Conservation (phyloP, 129 eudicot genomes). For the Helichrysum umbraculigerum region DNA sequence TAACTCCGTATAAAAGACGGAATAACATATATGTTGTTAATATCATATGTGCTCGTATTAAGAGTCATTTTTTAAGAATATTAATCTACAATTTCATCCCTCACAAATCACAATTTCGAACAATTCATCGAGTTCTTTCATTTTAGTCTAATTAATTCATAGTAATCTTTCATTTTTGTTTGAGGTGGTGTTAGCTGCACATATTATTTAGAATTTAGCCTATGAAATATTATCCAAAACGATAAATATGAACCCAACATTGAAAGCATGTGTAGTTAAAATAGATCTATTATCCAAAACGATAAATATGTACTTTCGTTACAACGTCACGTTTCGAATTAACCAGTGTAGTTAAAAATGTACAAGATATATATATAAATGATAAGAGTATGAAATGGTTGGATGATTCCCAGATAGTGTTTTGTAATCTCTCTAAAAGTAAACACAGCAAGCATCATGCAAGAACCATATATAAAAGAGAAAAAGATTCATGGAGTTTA, state of each 20-base stretch:
- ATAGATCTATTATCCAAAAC: background rate
- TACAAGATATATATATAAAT: conserved; percentile 1
- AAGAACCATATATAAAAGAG: conserved; percentile 22
- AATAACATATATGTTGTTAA: background rate
- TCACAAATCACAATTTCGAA: too few species aligned
- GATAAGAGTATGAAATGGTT: conserved; percentile 12
- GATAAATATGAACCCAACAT: background rate
- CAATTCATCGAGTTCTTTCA: background rate
- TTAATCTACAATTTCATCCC: too few species aligned
- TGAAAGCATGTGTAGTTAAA: too few species aligned
- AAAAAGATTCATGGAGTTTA: conserved; percentile 33
- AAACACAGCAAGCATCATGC: conserved; percentile 34
- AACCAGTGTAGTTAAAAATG: background rate
- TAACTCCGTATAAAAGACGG: background rate
- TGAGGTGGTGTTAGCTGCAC: background rate
- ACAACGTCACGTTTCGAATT: background rate
- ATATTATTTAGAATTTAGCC: too few species aligned
- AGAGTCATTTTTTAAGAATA: too few species aligned
- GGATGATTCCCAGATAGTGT: conserved; percentile 21
- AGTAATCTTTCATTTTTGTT: background rate
- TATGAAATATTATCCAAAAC: background rate
- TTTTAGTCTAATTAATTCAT: background rate
- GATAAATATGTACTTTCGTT: background rate
- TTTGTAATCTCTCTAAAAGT: conserved; percentile 22
- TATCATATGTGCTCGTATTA: background rate